Evolutionary conservation across 441 rosid genomes (phyloP), one percentile per base, ranked within the genome.

Genomic region (Theobroma grandiflorum): DNA sequence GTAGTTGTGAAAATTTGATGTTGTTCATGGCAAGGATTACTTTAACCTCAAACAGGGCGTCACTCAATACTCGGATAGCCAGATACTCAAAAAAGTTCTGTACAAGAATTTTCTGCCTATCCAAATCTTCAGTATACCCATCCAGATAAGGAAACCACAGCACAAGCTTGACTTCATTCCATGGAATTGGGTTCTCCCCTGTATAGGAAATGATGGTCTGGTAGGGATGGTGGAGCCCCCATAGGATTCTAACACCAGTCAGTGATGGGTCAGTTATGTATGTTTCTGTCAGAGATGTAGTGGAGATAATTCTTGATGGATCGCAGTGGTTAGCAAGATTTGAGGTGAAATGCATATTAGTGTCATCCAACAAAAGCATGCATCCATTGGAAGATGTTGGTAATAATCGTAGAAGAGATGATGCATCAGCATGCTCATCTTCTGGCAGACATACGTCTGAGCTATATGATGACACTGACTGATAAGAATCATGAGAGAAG

Each of bases 21-120:
- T 92, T 94, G 91, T 94, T 91, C 95, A 93, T 88, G 85, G 88
- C 90, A 58, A 96, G 83, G 76, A 96, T 81, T 71, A 94, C 87
- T 58, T 63, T 92, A 71, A 88, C 84, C 52, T 86, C 90, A 77
- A 80, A 82, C 67, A 94, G 86, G 52, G 78, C 80, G 68, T 93
- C 90, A 0, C 91, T 93, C 43, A 94, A 82, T 58, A 94, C 72
- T 87, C 98, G 88, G 82, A 89, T 84, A 37, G 98, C 97, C 81
- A 93, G 81, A 85, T 87, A 88, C 83, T 91, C 90, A 43, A 96
- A 96, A 87, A 93, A 93, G 45, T 83, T 90, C 90, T 82, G 92
- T 73, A 96, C 64, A 4, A 82, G 57, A 74, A 59, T 76, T 81
- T 82, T 90, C 88, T 93, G 93, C 49, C 33, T 73, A 70, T 86